These are phyloP conservation scores for Xylaria sp. DNA, from an alignment of 2,329 filamentous ascomycete genomes.

Conservation along the genomic window DNA sequence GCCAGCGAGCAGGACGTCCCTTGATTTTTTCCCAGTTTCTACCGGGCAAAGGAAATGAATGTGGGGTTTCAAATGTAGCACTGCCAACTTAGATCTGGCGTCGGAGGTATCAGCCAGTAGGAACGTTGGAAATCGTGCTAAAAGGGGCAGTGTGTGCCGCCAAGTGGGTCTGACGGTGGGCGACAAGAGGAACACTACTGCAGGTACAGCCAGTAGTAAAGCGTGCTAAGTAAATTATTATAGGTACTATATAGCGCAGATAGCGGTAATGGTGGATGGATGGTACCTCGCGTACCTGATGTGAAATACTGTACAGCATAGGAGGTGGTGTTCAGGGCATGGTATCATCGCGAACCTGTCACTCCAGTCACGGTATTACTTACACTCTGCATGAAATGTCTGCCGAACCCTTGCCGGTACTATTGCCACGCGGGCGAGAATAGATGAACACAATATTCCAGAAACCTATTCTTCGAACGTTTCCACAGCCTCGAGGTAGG, in stretches of 20 bases:
- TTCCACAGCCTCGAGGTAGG: not conserved
- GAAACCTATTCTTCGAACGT: conserved; percentile 12
- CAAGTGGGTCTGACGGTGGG: conserved; percentile 16
- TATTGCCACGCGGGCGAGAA: not conserved
- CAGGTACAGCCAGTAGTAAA: conserved; percentile 37
- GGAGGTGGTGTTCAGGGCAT: not conserved
- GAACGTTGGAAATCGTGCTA: conserved; percentile 3
- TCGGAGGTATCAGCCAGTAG: conserved; percentile 37
- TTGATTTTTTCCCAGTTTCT: conserved; percentile 7
- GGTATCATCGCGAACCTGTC: not conserved
- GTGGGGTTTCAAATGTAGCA: conserved; percentile 29
- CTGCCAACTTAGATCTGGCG: conserved; percentile 33
- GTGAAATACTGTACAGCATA: not conserved
- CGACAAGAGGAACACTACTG: conserved; percentile 33
- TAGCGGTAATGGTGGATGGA: not conserved
- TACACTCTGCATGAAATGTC: not conserved
- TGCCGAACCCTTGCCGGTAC: conserved; percentile 1
- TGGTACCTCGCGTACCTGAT: not conserved
- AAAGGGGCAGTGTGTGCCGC: conserved; percentile 31
- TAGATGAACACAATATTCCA: conserved; percentile 12
- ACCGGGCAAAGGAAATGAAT: conserved; percentile 38
- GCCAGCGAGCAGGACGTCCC: conserved; percentile 26
- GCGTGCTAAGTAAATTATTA: conserved; percentile 13
- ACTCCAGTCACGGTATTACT: not conserved
- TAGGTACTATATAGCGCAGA: not conserved